Evolutionary conservation across 75 land plant species (phyloP), one percentile per base, ranked within the genome.

Genomic region (Selaginella tamariscina): DNA sequence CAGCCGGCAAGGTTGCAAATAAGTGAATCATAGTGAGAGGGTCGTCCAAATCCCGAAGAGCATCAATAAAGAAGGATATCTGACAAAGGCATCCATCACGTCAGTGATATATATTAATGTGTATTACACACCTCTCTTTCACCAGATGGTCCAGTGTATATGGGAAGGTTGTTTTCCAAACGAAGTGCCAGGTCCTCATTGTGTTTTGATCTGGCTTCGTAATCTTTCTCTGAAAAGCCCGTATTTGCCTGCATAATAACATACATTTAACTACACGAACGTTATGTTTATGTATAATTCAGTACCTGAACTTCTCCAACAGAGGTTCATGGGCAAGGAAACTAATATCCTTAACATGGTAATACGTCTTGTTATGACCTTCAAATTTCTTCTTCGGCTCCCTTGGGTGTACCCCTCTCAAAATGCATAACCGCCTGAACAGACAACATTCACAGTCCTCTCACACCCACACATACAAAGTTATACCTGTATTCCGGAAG

Each of bases 351-450:
- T 95, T 95, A 65, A 77, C 64, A 66, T 87, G 88, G 56, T 95
- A 91, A 55, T 95, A 95, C 2, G 99, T 87, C 29, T 90, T 91
- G 65, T 89, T 85, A 55, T 87, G 89, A 32, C 99, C 99, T 68
- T 87, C 86, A 22, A 85, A 56, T 74, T 95, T 95, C 77, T 85
- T 95, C 83, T 87, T 90, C 32, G 99, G 99, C 70, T 83, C 99
- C 63, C 97, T 62, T 0, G 99, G 99, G 56, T 82, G 86, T 15
- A 95, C 68, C 1, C 99, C 99, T 60, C 90, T 95, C 31, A 82
- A 74, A 70, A 95, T 95, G 69, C 92, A 95, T 55, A 91, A 71
- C 56, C 81, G 84, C 82, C 86, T 84, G 64, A 27, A 71, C 5
- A 49, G 20, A 11, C 18, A 20, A 49, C 11, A 49, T 11, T 11